These are phyloP conservation scores for Moesziomyces parantarcticus DNA, from an alignment of 1,284 basidiomycete species.

Conservation along the genomic window DNA sequence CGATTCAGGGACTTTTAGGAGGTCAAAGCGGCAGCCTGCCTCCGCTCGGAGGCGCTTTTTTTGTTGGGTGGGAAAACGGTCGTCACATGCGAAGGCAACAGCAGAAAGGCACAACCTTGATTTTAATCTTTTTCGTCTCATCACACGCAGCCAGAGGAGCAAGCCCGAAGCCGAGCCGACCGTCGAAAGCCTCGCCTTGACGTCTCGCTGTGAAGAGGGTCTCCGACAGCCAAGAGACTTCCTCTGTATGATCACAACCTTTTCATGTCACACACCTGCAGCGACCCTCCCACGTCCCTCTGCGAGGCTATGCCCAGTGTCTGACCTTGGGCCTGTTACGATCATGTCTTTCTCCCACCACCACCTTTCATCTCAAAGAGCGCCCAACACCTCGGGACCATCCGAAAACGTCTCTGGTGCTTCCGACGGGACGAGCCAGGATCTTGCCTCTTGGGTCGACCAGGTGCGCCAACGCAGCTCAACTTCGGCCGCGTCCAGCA, in stretches of 20 bases:
- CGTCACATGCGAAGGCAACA: no score
- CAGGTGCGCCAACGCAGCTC: slow-evolving; percentile 44
- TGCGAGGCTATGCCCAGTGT: not conserved
- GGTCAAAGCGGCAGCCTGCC: not conserved
- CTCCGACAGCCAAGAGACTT: not conserved
- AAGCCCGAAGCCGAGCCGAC: not conserved
- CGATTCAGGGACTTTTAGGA: not conserved
- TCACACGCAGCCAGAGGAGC: not conserved
- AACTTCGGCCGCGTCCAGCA: slow-evolving; percentile 11
- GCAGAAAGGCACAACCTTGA: not conserved
- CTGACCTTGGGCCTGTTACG: not conserved
- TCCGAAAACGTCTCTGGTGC: slow-evolving; percentile 10
- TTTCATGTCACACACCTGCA: not conserved
- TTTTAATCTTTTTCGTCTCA: not conserved
- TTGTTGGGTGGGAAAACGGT: not conserved
- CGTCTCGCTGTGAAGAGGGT: not conserved
- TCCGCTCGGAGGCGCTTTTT: not conserved
- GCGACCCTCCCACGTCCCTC: not conserved
- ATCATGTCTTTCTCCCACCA: slow-evolving; percentile 26
- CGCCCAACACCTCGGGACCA: slow-evolving; percentile 13
- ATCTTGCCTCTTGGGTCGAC: slow-evolving; percentile 46
- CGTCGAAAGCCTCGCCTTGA: not conserved
- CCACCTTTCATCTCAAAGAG: slow-evolving; percentile 10
- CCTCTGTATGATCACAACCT: not conserved
- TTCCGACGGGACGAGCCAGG: slow-evolving; percentile 26